These are phyloP conservation scores for Leccinum disarticulatum DNA, from an alignment of 768 basidiomycete genomes.

Conservation along the genomic window DNA sequence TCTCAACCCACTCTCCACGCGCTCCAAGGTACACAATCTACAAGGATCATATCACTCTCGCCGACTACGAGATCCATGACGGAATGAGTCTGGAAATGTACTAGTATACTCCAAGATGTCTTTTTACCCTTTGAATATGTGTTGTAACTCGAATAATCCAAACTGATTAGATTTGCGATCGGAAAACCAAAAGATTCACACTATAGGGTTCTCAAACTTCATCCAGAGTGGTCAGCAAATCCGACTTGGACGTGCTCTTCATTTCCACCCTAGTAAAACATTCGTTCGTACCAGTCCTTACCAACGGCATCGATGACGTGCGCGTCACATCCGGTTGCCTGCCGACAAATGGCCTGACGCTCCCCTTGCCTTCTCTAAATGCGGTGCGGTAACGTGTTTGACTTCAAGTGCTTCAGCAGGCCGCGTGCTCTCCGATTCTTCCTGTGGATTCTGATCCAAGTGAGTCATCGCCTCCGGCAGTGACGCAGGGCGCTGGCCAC, in stretches of 20 bases:
- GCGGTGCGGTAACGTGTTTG: constrained; percentile 40
- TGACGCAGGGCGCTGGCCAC: constrained; percentile 19
- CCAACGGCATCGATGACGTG: constrained; percentile 14
- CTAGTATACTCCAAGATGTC: constrained; percentile 32
- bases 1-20: neutral
- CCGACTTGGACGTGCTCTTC: too few species aligned
- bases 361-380: constrained; percentile 29
- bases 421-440: too few species aligned
- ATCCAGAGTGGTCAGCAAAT: too few species aligned
- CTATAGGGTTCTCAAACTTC: neutral
- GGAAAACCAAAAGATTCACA: neutral
- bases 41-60: constrained; percentile 93
- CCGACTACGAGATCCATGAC: constrained; percentile 92
- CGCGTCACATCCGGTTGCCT: constrained; percentile 14
- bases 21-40: constrained; percentile 81
- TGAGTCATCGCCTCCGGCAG: constrained; percentile 30
- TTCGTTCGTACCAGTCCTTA: constrained; percentile 9
- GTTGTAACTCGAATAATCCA: constrained; percentile 5
- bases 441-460: too few species aligned
- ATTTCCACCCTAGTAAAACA: neutral
- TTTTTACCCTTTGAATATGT: neutral
- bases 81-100: constrained; percentile 96
- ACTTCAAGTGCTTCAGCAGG: constrained; percentile 17
- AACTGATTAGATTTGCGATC: neutral
- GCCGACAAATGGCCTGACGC: constrained; percentile 13